A percentile compares a stretch with the other conserved stretches of the same genome.
These are phyloP conservation scores for Entomortierella parvispora DNA, from an alignment of 192 early-diverging fungal species.

Conservation along the genomic window DNA sequence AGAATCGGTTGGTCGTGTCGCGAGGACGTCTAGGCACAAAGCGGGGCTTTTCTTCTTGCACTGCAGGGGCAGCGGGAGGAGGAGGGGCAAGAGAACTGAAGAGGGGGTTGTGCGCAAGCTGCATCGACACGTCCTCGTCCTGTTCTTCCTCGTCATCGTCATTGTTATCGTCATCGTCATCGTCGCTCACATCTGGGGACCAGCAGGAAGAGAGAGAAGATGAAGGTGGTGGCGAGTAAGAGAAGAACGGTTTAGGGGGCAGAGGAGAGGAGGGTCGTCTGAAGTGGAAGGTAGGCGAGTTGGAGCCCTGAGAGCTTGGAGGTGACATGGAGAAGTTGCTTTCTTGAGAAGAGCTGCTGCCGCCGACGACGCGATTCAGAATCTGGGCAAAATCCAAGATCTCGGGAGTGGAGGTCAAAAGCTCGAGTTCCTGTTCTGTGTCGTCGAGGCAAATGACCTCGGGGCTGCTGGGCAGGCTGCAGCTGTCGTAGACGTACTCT, in stretches of 20 bases:
- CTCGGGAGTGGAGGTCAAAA: conserved; percentile 27
- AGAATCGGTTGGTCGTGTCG: neutral
- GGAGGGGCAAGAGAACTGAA: no score
- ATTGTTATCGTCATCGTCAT: conserved; percentile 11
- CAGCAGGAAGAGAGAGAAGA: conserved; percentile 24
- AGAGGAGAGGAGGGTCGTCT: conserved; percentile 20
- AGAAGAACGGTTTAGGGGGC: conserved; percentile 12
- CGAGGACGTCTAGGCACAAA: neutral
- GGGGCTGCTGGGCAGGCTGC: conserved; percentile 9
- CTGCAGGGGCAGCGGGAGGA: no score
- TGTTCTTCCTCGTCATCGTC: neutral
- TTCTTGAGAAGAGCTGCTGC: neutral
- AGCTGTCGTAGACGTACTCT: conserved; percentile 7
- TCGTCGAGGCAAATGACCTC: neutral
- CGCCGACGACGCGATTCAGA: conserved; percentile 21
- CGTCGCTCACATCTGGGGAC: conserved; percentile 11
- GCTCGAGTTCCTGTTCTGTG: conserved; percentile 1
- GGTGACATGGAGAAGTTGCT: conserved; percentile 8
- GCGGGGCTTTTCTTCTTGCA: no score
- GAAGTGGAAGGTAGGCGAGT: neutral
- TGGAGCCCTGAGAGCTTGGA: neutral
- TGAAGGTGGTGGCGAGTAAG: conserved; percentile 20
- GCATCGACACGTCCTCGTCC: neutral
- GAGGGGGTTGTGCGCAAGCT: neutral
- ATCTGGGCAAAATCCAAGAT: conserved; percentile 30